These are phyloP conservation scores for Mycena rosella DNA, from an alignment of 768 basidiomycete species.

Conservation along the genomic window DNA sequence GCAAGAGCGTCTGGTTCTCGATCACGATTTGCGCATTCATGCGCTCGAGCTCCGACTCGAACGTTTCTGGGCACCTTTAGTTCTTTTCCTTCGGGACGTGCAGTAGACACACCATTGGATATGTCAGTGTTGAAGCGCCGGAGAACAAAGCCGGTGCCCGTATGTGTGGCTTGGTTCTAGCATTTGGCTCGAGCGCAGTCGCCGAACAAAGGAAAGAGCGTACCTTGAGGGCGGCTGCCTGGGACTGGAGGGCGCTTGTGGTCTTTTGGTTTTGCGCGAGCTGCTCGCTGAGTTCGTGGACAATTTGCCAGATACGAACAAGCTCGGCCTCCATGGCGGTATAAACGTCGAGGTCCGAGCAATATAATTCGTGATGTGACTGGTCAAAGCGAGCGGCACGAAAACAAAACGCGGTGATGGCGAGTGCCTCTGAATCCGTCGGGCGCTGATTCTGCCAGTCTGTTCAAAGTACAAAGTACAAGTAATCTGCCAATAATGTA, in stretches of 20 bases:
- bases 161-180: conserved; percentile 82
- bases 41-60: conserved; percentile 93
- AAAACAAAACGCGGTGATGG: conserved; percentile 17
- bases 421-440: background rate
- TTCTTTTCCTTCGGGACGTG: conserved; percentile 26
- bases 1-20: conserved; percentile 91
- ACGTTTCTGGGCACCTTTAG: conserved; percentile 76
- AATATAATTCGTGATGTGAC: too few relatives aligned
- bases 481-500: conserved; percentile 10
- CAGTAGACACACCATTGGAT: conserved; percentile 70
- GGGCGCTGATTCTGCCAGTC: conserved; percentile 31
- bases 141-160: conserved; percentile 80
- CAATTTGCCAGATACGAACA: conserved; percentile 78
- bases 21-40: conserved; percentile 90
- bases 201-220: conserved; percentile 6
- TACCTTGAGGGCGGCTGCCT: conserved; percentile 83
- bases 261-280: conserved; percentile 86
- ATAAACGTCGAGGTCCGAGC: conserved; percentile 5
- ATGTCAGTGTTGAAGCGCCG: conserved; percentile 91
- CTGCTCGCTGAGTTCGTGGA: conserved; percentile 87
- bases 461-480: background rate
- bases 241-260: conserved; percentile 72
- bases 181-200: conserved; percentile 27
- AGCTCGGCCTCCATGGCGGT: conserved; percentile 75
- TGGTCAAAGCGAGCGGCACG: background rate